Percentiles rank a stretch among this genome's conserved stretches.
Conservation (phyloP, 2,329 filamentous ascomycete species). For the Stagonosporopsis rhizophila region DNA sequence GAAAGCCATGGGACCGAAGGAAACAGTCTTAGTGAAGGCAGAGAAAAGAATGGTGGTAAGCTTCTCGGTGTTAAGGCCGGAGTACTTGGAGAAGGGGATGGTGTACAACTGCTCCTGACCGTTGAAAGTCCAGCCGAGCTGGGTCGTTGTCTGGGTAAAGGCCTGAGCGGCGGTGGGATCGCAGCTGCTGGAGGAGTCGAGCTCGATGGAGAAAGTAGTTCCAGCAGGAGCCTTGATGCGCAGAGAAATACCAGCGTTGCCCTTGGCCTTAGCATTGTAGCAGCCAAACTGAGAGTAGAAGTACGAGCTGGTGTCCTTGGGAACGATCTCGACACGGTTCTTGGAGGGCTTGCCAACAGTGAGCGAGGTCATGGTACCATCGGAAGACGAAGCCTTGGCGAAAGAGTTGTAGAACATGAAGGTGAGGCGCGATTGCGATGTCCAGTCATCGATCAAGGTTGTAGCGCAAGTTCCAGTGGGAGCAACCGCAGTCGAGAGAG, state of each 20-base stretch:
- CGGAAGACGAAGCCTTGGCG: conserved; percentile 63
- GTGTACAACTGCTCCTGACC: conserved; percentile 66
- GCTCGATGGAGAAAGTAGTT: conserved; percentile 60
- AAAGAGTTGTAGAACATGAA: conserved; percentile 69
- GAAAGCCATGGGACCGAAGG: conserved; percentile 64
- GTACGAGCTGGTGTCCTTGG: conserved; percentile 59
- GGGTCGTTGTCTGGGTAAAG: conserved; percentile 52
- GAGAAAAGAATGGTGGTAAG: conserved; percentile 61
- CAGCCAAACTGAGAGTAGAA: conserved; percentile 67
- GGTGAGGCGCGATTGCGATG: conserved; percentile 66
- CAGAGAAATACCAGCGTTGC: conserved; percentile 63
- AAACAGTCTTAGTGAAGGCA: conserved; percentile 56
- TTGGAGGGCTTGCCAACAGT: conserved; percentile 56
- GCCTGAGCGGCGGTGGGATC: conserved; percentile 48
- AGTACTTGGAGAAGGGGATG: conserved; percentile 63
- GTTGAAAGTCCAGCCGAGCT: conserved; percentile 67
- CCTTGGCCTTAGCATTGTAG: conserved; percentile 55
- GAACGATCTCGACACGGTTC: conserved; percentile 62
- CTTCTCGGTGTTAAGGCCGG: conserved; percentile 60
- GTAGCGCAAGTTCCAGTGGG: conserved; percentile 51
- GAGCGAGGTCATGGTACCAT: conserved; percentile 64
- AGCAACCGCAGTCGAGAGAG: conserved; percentile 16
- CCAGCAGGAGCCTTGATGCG: conserved; percentile 62
- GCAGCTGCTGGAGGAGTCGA: conserved; percentile 58
- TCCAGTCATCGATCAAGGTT: conserved; percentile 66